Evolutionary conservation across 208 protist genomes (phyloP).

Genomic region (Acanthamoeba castellanii): DNA sequence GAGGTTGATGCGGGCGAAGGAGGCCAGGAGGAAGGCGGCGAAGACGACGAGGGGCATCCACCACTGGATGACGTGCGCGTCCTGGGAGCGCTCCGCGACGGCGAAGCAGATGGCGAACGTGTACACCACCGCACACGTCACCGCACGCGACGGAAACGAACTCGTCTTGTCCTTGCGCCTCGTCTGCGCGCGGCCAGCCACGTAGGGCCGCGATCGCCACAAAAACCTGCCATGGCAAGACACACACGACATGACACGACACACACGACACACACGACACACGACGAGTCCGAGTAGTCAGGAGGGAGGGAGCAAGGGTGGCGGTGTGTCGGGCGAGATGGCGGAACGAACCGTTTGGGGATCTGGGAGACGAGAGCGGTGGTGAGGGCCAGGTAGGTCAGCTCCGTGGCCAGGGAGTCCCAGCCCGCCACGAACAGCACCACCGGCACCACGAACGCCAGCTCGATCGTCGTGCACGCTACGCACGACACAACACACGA

Average conservation of each 20-base stretch:
- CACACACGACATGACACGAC: too few species aligned
- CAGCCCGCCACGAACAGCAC: constrained; percentile 79
- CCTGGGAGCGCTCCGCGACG: background rate
- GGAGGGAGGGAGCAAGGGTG: background rate
- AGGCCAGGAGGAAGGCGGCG: background rate
- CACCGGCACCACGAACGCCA: constrained; percentile 77
- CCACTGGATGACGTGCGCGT: background rate
- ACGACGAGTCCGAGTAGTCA: background rate
- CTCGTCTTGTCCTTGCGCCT: constrained; percentile 79
- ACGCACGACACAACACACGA: background rate
- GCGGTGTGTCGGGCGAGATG: background rate
- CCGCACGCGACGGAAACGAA: constrained; percentile 81
- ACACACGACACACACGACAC: too few species aligned
- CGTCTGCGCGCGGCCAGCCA: constrained; percentile 76
- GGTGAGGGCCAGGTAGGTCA: constrained; percentile 77
- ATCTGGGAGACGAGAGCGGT: constrained; percentile 79
- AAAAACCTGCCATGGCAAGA: constrained; percentile 77
- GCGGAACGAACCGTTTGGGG: constrained; percentile 70
- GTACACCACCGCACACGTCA: constrained; percentile 80
- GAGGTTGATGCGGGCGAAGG: constrained; percentile 73
- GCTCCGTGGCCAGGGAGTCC: constrained; percentile 78
- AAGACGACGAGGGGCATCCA: background rate
- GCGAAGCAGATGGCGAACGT: constrained; percentile 48
- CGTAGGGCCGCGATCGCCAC: constrained; percentile 81
- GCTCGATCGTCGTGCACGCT: constrained; percentile 79